Conservation (phyloP, 768 basidiomycete species). For the Macrocybe gigantea region DNA sequence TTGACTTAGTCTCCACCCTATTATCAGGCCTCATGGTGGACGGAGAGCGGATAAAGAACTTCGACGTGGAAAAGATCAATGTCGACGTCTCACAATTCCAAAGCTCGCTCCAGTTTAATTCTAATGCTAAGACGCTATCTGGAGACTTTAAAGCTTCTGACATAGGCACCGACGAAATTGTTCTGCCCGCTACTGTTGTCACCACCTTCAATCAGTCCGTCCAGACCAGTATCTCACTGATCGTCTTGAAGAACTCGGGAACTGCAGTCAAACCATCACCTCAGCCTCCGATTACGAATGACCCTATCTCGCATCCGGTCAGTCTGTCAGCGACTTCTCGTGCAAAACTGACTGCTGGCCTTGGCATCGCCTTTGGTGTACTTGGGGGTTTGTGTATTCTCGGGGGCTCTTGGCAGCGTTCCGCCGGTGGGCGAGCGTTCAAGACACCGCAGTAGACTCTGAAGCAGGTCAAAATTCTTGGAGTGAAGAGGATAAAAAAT, state of each 20-base stretch:
- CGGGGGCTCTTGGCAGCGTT: constrained; percentile 49
- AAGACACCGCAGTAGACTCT: constrained; percentile 55
- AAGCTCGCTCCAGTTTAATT: constrained; percentile 60
- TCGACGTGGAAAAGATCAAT: constrained; percentile 48
- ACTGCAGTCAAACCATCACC: constrained; percentile 48
- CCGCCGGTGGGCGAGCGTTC: constrained; percentile 49
- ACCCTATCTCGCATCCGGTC: constrained; percentile 31
- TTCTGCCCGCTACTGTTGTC: constrained; percentile 56
- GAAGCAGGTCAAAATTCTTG: constrained; percentile 53
- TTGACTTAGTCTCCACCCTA: constrained; percentile 24
- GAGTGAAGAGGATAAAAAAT: constrained; percentile 61
- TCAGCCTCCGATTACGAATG: constrained; percentile 45
- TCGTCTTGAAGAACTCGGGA: constrained; percentile 73
- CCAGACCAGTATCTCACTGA: constrained; percentile 56
- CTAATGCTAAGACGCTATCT: constrained; percentile 45
- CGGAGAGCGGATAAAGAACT: constrained; percentile 46
- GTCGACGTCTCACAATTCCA: constrained; percentile 55
- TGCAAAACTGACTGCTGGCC: constrained; percentile 45
- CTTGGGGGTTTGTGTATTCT: constrained; percentile 55
- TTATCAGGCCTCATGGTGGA: constrained; percentile 63
- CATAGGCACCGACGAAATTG: constrained; percentile 21
- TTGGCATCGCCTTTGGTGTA: constrained; percentile 57
- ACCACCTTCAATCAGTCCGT: constrained; percentile 66
- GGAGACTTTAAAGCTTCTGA: constrained; percentile 55
- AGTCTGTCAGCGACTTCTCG: constrained; percentile 38